Evolutionary conservation across 495 filamentous ascomycete genomes (phyloP), one percentile per base, ranked within the genome.

Genomic region (Friedmanniomyces simplex): DNA sequence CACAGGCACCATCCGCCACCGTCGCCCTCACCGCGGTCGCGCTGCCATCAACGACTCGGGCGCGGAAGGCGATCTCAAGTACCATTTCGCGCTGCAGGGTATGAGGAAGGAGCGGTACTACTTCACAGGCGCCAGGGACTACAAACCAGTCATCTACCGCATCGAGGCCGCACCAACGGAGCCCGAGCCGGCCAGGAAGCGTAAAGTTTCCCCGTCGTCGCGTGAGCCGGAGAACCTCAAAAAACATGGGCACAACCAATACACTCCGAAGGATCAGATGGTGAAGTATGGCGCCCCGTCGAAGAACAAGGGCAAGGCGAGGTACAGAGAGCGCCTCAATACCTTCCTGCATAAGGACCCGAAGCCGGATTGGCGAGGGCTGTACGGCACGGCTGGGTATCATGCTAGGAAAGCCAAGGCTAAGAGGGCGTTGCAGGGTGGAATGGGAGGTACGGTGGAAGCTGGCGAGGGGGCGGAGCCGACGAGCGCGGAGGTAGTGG

Each of bases 261-360:
- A 48, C 46, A 63, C 60, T 8, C 60, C 60, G 2, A 46, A 53
- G 21, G 49, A 62, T 8, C 16, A 53, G 34, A n/a, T 62, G 48
- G 59, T 62, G 20, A 62, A 49, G 42, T 50, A 53, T 21, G 59
- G 59, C 25, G 59, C 54, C 12, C 55, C 55, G 14, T 58, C 49
- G n/a, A 20, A 51, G 48, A 22, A 16, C 7, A 48, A 46, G 28
- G 39, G 53, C 6, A 46, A 39, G 22, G 20, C 7, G 12, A 26
- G 42, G 22, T 46, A 48, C 25, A n/a, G 13, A n/a, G 16, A 20
- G 28, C 12, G 53, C 77, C 54, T 81, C 74, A 61, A 79, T 73
- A 62, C 79, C 79, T 67, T 79, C 73, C 43, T 62, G 54, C 18
- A 13, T 18, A 49, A 49, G 20, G 50, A 54, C 20, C 32, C 48